phyloP scores from a whole-genome alignment of 73 alveolate species.

The Tetrahymena elliotti region DNA sequence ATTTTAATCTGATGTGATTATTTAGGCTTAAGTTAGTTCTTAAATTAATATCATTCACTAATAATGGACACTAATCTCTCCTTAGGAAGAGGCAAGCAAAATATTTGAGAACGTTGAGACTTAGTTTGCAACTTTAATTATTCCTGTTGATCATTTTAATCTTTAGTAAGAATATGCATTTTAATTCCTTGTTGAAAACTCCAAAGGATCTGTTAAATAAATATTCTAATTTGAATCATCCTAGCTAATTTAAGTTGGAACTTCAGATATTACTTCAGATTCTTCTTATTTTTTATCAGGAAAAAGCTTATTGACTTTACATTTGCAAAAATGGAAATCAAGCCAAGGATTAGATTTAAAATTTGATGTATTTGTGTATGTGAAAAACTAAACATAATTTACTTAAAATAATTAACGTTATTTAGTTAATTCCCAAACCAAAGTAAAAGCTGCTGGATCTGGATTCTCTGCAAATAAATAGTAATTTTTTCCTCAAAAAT shows the following conservation, averaged over 20 bases:
- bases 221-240: neutral
- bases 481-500: neutral
- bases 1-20: neutral
- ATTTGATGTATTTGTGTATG: neutral
- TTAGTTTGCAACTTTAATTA: neutral
- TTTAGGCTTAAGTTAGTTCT: neutral
- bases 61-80: neutral
- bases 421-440: neutral
- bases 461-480: neutral
- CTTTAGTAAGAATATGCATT: neutral
- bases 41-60: neutral
- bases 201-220: neutral
- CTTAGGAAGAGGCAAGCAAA: neutral
- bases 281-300: neutral
- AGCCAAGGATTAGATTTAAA: neutral
- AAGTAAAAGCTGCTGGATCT: neutral
- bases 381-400: neutral
- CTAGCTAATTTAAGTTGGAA: neutral
- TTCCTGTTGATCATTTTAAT: neutral
- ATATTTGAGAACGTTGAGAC: neutral
- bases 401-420: neutral
- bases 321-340: neutral
- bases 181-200: neutral
- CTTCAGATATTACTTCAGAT: neutral
- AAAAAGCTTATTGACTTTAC: neutral